phyloP scores from a whole-genome alignment of 2,329 filamentous ascomycete species.

The Monilinia fructicola region DNA sequence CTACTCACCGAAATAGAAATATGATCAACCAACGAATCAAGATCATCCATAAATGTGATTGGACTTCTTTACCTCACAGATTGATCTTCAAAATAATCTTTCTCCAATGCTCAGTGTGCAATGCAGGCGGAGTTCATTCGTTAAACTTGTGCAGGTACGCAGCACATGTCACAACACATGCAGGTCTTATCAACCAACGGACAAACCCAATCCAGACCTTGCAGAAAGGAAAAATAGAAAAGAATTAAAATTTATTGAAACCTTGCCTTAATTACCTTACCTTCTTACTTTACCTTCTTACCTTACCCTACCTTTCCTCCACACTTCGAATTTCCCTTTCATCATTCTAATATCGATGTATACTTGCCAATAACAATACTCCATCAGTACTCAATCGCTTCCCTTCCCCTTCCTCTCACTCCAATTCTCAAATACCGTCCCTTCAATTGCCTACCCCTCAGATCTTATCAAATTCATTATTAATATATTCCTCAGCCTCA shows the following conservation, averaged over 20 bases:
- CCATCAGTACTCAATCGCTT: background rate
- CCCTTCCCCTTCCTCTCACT: background rate
- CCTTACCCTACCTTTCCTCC: too few relatives aligned
- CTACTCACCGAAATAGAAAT: background rate
- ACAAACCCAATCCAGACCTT: background rate
- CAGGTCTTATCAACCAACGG: slow-evolving; percentile 9
- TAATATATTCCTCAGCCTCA: background rate
- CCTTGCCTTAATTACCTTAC: background rate
- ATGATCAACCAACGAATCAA: background rate
- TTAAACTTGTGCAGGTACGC: slow-evolving; percentile 9
- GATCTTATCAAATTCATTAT: slow-evolving; percentile 5
- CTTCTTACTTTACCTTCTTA: too few relatives aligned
- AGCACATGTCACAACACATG: slow-evolving; percentile 12
- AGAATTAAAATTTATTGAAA: background rate
- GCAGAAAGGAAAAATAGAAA: background rate
- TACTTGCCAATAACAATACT: background rate
- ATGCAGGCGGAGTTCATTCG: background rate
- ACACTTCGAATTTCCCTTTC: background rate
- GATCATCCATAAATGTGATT: background rate
- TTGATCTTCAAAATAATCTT: background rate
- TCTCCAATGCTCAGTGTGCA: background rate
- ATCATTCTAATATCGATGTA: background rate
- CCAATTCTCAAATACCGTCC: background rate
- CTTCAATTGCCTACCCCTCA: slow-evolving; percentile 10
- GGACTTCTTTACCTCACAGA: background rate